Evolutionary conservation across 495 filamentous ascomycete species (phyloP), one percentile per base, ranked within the genome.

Genomic region (Pyrenopolyporus hunteri): DNA sequence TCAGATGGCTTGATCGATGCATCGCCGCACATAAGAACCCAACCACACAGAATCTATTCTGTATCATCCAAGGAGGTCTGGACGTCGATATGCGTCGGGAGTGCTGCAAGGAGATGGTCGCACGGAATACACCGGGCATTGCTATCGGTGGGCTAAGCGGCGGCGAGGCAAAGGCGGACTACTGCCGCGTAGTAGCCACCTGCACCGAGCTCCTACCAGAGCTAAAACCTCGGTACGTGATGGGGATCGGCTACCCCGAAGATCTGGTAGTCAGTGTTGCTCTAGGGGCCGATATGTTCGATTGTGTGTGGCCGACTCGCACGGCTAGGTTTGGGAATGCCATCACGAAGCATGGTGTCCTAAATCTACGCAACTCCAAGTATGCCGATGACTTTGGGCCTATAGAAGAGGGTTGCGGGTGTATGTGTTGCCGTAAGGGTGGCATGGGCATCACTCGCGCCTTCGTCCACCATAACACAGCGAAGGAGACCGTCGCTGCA

Each of bases 1-100:
- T 99, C n/a, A 84, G 95, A n/a, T 99, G 95, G 95, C 82, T 99
- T 10, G 94, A 99, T 73, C 88, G 94, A 2, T 98, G 94, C 71
- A 96, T 98, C 25, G 88, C 87, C 29, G 94, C 92, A 5, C 95
- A 98, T 74, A 83, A 87, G 73, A 87, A 93, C 46, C 92, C 91
- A 0, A 67, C 70, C n/a, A 73, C 66, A 2, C 94, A 99, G 73
- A 98, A 97, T 60, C 81, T 99, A n/a, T 99, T 98, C 70, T 98
- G 94, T 71, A 98, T 98, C 64, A 97, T 99, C 45, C 94, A 99
- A 74, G 94, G 94, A 57, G 94, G 94, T 0, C 73, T 98, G 36
- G 92, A 98, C 74, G 76, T 97, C n/a, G 88, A 94, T 14, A 84
- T 98, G 81, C 84, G 94, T 23, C 82, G 80, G 51, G 80, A 91